Percentiles rank a stretch among this genome's conserved stretches.
Conservation (phyloP, 1,284 basidiomycete genomes). For the Ceratorhiza oryzae-sativae region DNA sequence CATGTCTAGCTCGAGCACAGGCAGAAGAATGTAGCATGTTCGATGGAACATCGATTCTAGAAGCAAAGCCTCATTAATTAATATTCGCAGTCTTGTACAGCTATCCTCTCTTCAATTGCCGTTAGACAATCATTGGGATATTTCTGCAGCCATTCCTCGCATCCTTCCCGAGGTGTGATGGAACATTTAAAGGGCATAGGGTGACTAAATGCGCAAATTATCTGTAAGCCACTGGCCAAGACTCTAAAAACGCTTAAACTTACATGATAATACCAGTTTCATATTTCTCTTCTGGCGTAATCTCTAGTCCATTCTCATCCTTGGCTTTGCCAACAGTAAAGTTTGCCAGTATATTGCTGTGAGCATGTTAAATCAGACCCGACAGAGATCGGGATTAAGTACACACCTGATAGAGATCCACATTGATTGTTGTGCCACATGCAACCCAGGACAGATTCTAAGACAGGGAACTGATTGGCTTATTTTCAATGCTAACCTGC, state of each 20-base stretch:
- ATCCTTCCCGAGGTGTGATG: neutral
- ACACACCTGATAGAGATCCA: conserved; percentile 34
- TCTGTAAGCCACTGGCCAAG: too few species aligned
- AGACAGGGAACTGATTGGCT: neutral
- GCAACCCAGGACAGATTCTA: conserved; percentile 26
- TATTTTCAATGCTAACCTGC: neutral
- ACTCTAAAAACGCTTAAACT: neutral
- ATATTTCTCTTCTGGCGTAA: conserved; percentile 15
- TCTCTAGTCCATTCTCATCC: conserved; percentile 20
- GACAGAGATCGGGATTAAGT: neutral
- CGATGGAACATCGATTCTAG: too few species aligned
- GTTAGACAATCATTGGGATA: too few species aligned
- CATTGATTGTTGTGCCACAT: conserved; percentile 34
- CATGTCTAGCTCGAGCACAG: too few species aligned
- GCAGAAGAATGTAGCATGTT: too few species aligned
- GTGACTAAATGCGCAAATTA: neutral
- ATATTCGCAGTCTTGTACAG: too few species aligned
- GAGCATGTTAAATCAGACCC: too few species aligned
- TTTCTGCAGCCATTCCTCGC: conserved; percentile 1
- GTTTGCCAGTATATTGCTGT: conserved; percentile 16
- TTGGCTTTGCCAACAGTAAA: conserved; percentile 12
- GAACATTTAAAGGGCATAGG: conserved; percentile 1
- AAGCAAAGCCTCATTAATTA: too few species aligned
- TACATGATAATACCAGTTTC: conserved; percentile 8
- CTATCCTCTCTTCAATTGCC: too few species aligned